phyloP scores from a whole-genome alignment of 2,329 filamentous ascomycete species.

The Exophiala sp. region DNA sequence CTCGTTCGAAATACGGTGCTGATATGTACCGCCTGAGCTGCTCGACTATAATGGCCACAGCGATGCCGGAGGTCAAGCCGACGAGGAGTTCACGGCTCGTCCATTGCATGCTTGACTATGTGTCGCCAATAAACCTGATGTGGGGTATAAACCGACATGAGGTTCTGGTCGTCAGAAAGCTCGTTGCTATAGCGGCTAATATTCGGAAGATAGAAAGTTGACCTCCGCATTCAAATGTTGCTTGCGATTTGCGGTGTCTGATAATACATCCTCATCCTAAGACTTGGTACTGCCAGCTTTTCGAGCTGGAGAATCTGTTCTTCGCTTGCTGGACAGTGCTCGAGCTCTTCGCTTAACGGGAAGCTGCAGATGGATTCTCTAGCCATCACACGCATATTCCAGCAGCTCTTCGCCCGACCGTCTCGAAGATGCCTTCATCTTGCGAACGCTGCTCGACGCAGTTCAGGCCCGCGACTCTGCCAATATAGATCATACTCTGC shows the following conservation, averaged over 20 bases:
- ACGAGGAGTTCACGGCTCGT: constrained; percentile 40
- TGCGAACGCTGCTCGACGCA: constrained; percentile 24
- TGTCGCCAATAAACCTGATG: no score
- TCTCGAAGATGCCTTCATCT: constrained; percentile 56
- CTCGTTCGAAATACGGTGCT: not conserved
- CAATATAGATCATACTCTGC: constrained; percentile 40
- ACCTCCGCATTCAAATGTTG: no score
- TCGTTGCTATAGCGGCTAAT: no score
- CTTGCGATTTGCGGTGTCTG: no score
- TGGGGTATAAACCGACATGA: no score
- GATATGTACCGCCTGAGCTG: constrained; percentile 13
- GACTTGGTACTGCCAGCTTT: no score
- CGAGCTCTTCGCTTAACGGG: no score
- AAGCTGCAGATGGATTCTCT: constrained; percentile 70
- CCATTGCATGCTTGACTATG: constrained; percentile 16
- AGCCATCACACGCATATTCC: constrained; percentile 72
- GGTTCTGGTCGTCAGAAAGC: no score
- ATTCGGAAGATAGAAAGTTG: no score
- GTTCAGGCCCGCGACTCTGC: constrained; percentile 2
- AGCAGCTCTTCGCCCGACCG: constrained; percentile 76
- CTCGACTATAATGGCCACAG: constrained; percentile 19
- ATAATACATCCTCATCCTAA: no score
- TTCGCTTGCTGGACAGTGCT: no score
- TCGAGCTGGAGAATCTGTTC: no score
- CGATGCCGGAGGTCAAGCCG: constrained; percentile 38